Percentiles rank a stretch among this genome's conserved stretches.
These are phyloP conservation scores for Aureobasidium pullulans DNA, from an alignment of 2,329 filamentous ascomycete genomes.

Conservation along the genomic window DNA sequence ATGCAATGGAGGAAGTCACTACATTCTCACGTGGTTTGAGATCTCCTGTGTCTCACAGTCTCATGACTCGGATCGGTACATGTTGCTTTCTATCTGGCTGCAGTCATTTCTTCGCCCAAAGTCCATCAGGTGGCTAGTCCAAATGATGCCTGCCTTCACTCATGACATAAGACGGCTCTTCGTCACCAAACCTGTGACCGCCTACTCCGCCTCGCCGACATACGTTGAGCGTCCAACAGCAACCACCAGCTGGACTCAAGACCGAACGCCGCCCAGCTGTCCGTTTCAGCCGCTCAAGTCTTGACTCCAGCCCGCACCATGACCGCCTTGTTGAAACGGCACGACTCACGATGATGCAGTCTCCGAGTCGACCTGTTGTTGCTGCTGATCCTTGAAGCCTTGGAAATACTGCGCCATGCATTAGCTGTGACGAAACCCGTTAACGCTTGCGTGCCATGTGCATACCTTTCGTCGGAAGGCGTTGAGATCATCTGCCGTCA, in stretches of 20 bases:
- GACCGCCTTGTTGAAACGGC: slow-evolving; percentile 1
- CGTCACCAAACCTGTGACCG: neutral
- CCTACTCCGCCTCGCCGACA: neutral
- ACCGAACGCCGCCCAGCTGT: slow-evolving; percentile 4
- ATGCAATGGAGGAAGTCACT: neutral
- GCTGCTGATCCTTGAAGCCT: slow-evolving; percentile 24
- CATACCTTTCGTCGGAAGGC: slow-evolving; percentile 51
- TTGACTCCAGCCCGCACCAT: slow-evolving; percentile 3
- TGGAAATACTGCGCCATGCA: slow-evolving; percentile 26
- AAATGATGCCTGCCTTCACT: neutral
- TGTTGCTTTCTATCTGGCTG: neutral
- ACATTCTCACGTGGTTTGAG: neutral
- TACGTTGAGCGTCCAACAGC: slow-evolving; percentile 3
- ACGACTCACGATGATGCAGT: slow-evolving; percentile 2
- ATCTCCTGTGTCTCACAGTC: neutral
- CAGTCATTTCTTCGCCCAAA: no score
- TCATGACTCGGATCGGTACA: neutral
- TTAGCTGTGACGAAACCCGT: slow-evolving; percentile 9
- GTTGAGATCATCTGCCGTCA: slow-evolving; percentile 60
- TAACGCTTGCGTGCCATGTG: neutral
- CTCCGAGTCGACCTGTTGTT: neutral
- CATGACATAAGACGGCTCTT: neutral
- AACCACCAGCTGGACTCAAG: neutral
- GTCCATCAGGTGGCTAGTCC: neutral
- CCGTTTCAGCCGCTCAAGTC: slow-evolving; percentile 9